A percentile compares a stretch with the other conserved stretches of the same genome.
Evolutionary conservation across 2,329 filamentous ascomycete genomes (phyloP).

Genomic region (Ambrosiella beaveri): DNA sequence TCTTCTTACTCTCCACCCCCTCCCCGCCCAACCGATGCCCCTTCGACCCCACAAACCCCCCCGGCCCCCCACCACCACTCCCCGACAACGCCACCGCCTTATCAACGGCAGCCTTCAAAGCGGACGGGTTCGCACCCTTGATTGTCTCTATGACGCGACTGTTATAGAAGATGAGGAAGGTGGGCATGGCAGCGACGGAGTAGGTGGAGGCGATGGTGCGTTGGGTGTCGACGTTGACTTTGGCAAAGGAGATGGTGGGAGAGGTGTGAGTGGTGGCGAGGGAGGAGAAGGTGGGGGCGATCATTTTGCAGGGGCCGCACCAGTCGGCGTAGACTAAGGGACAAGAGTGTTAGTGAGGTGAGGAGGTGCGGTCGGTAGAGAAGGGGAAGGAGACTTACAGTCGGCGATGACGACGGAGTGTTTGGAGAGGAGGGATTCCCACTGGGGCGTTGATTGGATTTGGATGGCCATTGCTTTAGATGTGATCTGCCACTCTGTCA

Average conservation of each 20-base stretch:
- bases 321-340: conserved; percentile 75
- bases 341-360: neutral
- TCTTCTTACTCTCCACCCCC: conserved; percentile 14
- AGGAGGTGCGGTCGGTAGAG: neutral
- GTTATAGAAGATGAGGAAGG: conserved; percentile 78
- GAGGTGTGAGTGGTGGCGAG: conserved; percentile 65
- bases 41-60: conserved; percentile 30
- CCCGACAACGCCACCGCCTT: conserved; percentile 42
- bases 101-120: conserved; percentile 59
- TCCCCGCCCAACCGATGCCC: conserved; percentile 40
- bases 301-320: conserved; percentile 86
- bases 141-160: conserved; percentile 58
- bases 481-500: too few relatives aligned
- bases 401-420: conserved; percentile 75
- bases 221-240: conserved; percentile 79
- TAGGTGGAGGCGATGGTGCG: conserved; percentile 60
- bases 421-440: conserved; percentile 51
- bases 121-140: conserved; percentile 61
- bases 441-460: conserved; percentile 52
- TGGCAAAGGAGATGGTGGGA: conserved; percentile 74
- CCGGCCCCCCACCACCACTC: conserved; percentile 26
- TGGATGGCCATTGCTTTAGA: conserved; percentile 28
- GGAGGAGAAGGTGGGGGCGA: conserved; percentile 75
- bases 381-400: conserved; percentile 44
- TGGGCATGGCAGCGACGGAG: conserved; percentile 75